phyloP scores from a whole-genome alignment of 1,284 basidiomycete genomes.

The Trichosporon sp. region DNA sequence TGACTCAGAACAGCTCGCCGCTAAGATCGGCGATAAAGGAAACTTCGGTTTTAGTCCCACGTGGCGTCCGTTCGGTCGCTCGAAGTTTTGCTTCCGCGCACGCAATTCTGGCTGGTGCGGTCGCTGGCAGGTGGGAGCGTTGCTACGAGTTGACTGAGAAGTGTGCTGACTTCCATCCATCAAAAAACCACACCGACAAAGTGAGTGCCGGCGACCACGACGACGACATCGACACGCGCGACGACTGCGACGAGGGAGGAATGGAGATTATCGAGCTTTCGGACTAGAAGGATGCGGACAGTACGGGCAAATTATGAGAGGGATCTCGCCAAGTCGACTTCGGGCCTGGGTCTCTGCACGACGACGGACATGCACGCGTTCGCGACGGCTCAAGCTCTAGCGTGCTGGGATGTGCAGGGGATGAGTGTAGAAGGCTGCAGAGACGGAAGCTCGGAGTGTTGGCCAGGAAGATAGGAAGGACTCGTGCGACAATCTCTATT shows the following conservation, averaged over 20 bases:
- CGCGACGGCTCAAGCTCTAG: not conserved
- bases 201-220: not conserved
- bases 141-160: constrained; percentile 1
- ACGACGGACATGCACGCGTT: not conserved
- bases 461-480: not conserved
- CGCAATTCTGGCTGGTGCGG: not conserved
- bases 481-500: not conserved
- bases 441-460: not conserved
- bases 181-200: constrained; percentile 1
- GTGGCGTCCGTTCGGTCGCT: not conserved
- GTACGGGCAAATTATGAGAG: not conserved
- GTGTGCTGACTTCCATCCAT: constrained; percentile 1
- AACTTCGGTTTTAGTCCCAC: not conserved
- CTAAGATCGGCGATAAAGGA: not conserved
- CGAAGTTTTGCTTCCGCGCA: not conserved
- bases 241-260: not conserved
- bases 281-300: not conserved
- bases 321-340: not conserved
- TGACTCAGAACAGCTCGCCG: not conserved
- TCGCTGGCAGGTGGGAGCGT: not conserved
- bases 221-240: not conserved
- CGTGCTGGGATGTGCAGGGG: not conserved
- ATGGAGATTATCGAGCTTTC: not conserved
- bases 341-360: not conserved
- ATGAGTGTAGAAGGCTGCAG: not conserved